Evolutionary conservation across 1,284 basidiomycete species (phyloP).

Genomic region (Termitomyces sp.): DNA sequence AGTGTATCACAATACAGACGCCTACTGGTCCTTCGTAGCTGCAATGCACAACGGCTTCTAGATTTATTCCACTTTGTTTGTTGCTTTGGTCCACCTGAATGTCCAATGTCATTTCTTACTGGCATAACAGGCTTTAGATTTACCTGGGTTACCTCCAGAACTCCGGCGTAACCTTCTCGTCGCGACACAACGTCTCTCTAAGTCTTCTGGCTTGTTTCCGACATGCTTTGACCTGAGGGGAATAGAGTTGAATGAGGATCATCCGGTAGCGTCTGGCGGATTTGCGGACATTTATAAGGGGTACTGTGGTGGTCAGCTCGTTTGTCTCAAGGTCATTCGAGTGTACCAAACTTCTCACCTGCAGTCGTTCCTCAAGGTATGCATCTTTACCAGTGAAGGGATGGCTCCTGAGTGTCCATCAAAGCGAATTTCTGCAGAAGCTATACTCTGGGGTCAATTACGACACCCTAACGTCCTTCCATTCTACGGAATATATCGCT

Average conservation of each 20-base stretch:
- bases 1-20: neutral
- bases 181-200: slow-evolving; percentile 8
- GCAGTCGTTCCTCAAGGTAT: slow-evolving; percentile 11
- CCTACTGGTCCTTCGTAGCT: neutral
- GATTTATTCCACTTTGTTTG: slow-evolving; percentile 10
- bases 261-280: slow-evolving; percentile 14
- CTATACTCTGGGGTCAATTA: slow-evolving; percentile 22
- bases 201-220: slow-evolving; percentile 8
- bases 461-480: slow-evolving; percentile 21
- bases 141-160: neutral
- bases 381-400: neutral
- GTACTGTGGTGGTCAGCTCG: slow-evolving; percentile 1
- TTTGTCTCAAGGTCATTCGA: slow-evolving; percentile 16
- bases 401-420: neutral
- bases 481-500: slow-evolving; percentile 19
- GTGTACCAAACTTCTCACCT: slow-evolving; percentile 14
- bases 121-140: slow-evolving; percentile 11
- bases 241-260: slow-evolving; percentile 1
- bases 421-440: slow-evolving; percentile 18
- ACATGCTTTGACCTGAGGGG: slow-evolving; percentile 4
- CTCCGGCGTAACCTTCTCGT: slow-evolving; percentile 10
- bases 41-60: slow-evolving; percentile 8
- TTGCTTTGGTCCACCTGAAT: neutral
- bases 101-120: neutral
- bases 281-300: slow-evolving; percentile 17